Evolutionary conservation across 257 asterid genomes (phyloP), one percentile per base, ranked within the genome.

Genomic region (Solanum peruvianum): DNA sequence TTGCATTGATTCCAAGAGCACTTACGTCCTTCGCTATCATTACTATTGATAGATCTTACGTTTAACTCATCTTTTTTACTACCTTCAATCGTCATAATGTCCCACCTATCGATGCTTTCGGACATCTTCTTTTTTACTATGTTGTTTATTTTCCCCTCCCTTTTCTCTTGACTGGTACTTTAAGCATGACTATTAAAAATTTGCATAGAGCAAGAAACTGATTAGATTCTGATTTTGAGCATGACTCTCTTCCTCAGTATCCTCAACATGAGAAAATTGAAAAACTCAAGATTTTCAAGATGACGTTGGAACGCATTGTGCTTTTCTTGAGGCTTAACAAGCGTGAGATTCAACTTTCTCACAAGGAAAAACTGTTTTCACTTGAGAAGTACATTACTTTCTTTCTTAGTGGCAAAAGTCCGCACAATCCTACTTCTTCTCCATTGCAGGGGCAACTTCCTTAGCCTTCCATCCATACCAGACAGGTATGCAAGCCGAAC

Each of bases 211-310:
- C 18, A 25, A 78, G 66, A 27, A 69, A 70, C 3, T 39, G 33
- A 42, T 84, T 39, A 10, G 7, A 7, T 29, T 45, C 85, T 86
- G 83, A 56, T 82, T 89, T 93, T 91, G 94, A 97, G 98, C 96
- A 93, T 82, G 98, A 92, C 88, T 85, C 94, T 82, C 90, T 90
- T 89, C 95, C 97, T 85, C 98, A 93, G 88, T 95, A 88, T 85
- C 94, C 96, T 15, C 91, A 91, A 87, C 92, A 89, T 82, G 99
- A 94, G 73, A 95, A 93, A 84, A 90, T 94, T 82, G 98, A 95
- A 18, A 95, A 91, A 87, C 94, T 95, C 42, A 92, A 92, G 87
- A 82, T 89, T 85, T 95, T 92, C 71, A 95, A 95, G 94, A 29
- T 69, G 47, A 92, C 96, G 94, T 31, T 97, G 94, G 98, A 97